phyloP scores from a whole-genome alignment of 2,329 filamentous ascomycete species.

The Aspergillus aculeatinus region DNA sequence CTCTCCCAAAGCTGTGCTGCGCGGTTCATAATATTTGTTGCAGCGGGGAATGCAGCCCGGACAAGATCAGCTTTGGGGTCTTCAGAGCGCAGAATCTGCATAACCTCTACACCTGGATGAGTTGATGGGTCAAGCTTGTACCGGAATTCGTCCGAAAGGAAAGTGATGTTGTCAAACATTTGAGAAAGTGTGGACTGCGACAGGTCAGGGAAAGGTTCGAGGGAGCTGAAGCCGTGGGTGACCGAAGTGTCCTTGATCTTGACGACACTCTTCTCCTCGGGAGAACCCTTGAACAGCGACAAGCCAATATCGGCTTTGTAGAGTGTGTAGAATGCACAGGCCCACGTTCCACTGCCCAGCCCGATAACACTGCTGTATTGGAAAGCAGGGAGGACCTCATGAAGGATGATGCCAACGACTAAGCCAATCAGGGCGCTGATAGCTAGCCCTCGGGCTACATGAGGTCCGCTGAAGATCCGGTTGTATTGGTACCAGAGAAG shows the following conservation, averaged over 20 bases:
- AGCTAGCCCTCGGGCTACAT: slow-evolving; percentile 28
- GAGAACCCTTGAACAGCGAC: slow-evolving; percentile 26
- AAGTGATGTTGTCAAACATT: slow-evolving; percentile 16
- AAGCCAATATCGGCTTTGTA: slow-evolving; percentile 48
- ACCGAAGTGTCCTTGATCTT: background rate
- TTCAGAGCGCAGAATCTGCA: slow-evolving; percentile 40
- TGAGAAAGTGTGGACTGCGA: slow-evolving; percentile 11
- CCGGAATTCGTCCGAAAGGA: slow-evolving; percentile 40
- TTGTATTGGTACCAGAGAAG: slow-evolving; percentile 54
- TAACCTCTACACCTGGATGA: slow-evolving; percentile 47
- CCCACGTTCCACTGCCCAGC: slow-evolving; percentile 52
- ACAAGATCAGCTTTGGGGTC: slow-evolving; percentile 19
- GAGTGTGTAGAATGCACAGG: slow-evolving; percentile 49
- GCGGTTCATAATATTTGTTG: slow-evolving; percentile 30
- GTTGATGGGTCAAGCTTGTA: slow-evolving; percentile 41
- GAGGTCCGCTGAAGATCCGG: slow-evolving; percentile 52
- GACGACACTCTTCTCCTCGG: background rate
- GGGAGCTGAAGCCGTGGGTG: slow-evolving; percentile 23
- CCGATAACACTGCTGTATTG: slow-evolving; percentile 49
- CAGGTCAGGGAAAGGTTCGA: slow-evolving; percentile 20
- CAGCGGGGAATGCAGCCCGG: slow-evolving; percentile 47
- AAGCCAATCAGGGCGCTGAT: slow-evolving; percentile 47
- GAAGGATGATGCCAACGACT: slow-evolving; percentile 46
- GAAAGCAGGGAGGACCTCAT: slow-evolving; percentile 38
- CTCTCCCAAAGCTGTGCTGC: slow-evolving; percentile 34